A percentile compares a stretch with the other conserved stretches of the same genome.
Conservation (phyloP, 2,329 filamentous ascomycete species). For the Sporothrix inflata region DNA sequence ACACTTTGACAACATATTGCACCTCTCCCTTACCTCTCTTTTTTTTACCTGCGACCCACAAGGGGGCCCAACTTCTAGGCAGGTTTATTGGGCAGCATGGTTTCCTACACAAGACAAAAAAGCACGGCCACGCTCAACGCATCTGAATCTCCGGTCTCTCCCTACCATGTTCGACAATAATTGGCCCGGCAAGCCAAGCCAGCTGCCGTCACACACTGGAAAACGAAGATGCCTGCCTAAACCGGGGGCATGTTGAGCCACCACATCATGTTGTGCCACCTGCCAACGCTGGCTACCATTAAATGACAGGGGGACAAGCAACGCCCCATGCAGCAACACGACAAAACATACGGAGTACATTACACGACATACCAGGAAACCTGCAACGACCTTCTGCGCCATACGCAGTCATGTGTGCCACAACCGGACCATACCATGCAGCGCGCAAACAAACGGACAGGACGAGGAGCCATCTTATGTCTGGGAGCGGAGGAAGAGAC, state of each 20-base stretch:
- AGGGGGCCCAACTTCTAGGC: too few relatives aligned
- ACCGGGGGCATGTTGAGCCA: not conserved
- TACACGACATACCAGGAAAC: not conserved
- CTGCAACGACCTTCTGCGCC: not conserved
- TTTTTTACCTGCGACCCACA: too few relatives aligned
- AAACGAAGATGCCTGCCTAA: not conserved
- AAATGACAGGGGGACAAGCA: not conserved
- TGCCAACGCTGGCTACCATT: not conserved
- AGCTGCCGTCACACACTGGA: not conserved
- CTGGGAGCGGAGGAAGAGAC: not conserved
- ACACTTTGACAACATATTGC: too few relatives aligned
- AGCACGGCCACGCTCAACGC: too few relatives aligned
- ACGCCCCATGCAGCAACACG: not conserved
- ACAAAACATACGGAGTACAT: not conserved
- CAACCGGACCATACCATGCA: not conserved
- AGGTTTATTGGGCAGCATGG: too few relatives aligned
- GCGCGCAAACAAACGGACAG: not conserved
- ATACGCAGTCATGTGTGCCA: not conserved
- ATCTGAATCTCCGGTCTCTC: not conserved
- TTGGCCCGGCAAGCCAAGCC: not conserved
- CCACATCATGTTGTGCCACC: slow-evolving; percentile 13
- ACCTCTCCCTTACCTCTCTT: too few relatives aligned
- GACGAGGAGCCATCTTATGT: not conserved
- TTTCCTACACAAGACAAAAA: too few relatives aligned
- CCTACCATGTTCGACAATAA: not conserved